Evolutionary conservation across 768 basidiomycete species (phyloP), one percentile per base, ranked within the genome.

Genomic region (Mycena epipterygia): DNA sequence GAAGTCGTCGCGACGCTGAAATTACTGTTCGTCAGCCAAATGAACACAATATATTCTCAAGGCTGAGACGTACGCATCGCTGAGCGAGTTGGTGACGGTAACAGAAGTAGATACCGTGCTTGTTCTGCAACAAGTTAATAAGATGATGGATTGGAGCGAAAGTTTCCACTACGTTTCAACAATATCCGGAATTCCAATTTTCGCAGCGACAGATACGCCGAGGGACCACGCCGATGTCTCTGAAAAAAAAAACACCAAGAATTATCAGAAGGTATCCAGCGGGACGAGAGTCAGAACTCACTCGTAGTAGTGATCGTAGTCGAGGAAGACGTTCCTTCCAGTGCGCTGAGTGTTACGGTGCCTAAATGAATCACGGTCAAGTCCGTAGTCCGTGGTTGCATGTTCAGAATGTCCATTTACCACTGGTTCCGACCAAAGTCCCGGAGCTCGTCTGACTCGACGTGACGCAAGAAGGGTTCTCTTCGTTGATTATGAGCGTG

Each of bases 341-440:
- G 14, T 3, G 67, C 60, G 27, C 67, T 68, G 51, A 68, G 67
- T 21, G 60, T 48, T 8, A 62, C 60, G 16, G 67, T 55, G 3
- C 65, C 65, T 67, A 19, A 16, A 42, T 48, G 17, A 35, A 33
- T n/a, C 12, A 33, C 19, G 42, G 21, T 14, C n/a, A n/a, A 16
- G 14, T 44, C 8, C 27, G 57, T 5, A 57, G 21, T 29, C n/a
- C 11, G 14, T 5, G 19, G 41, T 11, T 27, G 17, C 16, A 16
- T 39, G 33, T 21, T 29, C n/a, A 23, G 12, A 4, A 30, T 8
- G 25, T 21, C 44, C 14, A 46, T 27, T 58, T 67, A 61, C 67
- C 67, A 25, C 60, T 68, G 39, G 59, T 68, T 27, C 67, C 67
- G 7, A 68, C 67, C 33, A 68, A 55, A 12, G 59, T 62, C 14